Conservation (phyloP, 306 rosid genomes). For the Spatholobus suberectus region DNA sequence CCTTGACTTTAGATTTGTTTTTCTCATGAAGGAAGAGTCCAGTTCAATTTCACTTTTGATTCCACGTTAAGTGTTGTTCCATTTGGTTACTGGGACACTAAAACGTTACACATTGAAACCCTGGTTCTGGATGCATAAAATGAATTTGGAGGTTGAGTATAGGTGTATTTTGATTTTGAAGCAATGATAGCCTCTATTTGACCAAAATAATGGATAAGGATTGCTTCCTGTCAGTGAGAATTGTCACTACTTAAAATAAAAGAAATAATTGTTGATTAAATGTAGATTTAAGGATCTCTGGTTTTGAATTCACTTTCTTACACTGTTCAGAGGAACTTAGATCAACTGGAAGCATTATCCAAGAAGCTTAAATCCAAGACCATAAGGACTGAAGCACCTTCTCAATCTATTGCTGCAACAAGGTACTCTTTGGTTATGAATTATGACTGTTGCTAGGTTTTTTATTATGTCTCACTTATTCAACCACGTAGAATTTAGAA, state of each 20-base stretch:
- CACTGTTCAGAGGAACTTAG: conserved; percentile 82
- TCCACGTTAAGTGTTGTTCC: too few relatives aligned
- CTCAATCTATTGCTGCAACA: conserved; percentile 93
- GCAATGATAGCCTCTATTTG: conserved; percentile 20
- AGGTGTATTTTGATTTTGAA: conserved; percentile 23
- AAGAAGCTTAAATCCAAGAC: conserved; percentile 98
- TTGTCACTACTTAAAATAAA: not conserved
- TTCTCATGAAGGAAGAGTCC: not conserved
- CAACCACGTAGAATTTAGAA: not conserved
- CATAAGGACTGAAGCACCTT: conserved; percentile 82
- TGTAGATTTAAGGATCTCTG: conserved; percentile 21
- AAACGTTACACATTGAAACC: too few relatives aligned
- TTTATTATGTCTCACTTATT: not conserved
- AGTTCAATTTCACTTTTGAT: not conserved
- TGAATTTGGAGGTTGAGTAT: conserved; percentile 10
- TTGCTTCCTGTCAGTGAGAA: conserved; percentile 6
- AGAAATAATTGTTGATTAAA: not conserved
- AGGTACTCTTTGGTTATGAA: conserved; percentile 57
- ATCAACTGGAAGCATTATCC: conserved; percentile 93
- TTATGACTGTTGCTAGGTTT: not conserved
- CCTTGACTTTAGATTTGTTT: not conserved
- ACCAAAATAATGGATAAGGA: conserved; percentile 5
- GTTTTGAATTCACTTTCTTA: conserved; percentile 31
- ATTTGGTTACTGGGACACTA: not conserved
- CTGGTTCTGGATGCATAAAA: not conserved